Evolutionary conservation across 495 filamentous ascomycete species (phyloP).

Genomic region (Ramalina peruviana): DNA sequence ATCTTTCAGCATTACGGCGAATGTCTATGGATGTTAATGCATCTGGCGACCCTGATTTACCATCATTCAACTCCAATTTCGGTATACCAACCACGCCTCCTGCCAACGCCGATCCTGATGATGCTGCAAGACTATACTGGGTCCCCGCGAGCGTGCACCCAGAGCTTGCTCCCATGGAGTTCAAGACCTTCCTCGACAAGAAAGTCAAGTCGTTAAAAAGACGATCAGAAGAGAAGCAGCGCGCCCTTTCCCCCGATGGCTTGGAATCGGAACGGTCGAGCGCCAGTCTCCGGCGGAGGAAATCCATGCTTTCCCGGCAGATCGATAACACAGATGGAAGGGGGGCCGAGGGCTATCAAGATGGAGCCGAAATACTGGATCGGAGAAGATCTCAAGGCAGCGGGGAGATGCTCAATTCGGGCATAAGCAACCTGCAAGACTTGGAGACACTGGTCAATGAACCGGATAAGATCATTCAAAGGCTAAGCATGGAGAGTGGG

Average conservation of each 20-base stretch:
- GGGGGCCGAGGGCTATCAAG: constrained; percentile 53
- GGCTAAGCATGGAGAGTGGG: constrained; percentile 43
- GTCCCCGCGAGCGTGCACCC: constrained; percentile 90
- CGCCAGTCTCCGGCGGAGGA: constrained; percentile 64
- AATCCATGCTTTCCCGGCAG: constrained; percentile 89
- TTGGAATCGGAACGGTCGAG: constrained; percentile 45
- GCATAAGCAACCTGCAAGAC: constrained; percentile 48
- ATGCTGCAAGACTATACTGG: constrained; percentile 83
- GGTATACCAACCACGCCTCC: constrained; percentile 60
- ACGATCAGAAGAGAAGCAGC: constrained; percentile 52
- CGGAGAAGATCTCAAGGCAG: constrained; percentile 52
- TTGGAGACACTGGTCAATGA: constrained; percentile 73
- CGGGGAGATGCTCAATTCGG: constrained; percentile 38
- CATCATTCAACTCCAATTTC: constrained; percentile 55
- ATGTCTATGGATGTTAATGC: constrained; percentile 98
- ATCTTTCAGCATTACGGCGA: constrained; percentile 82
- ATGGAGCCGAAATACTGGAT: constrained; percentile 78
- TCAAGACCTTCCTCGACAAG: constrained; percentile 91
- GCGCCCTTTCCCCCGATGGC: constrained; percentile 49
- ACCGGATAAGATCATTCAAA: constrained; percentile 50
- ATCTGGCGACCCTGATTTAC: constrained; percentile 82
- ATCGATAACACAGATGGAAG: constrained; percentile 58
- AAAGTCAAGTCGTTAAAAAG: constrained; percentile 79
- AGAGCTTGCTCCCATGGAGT: constrained; percentile 89
- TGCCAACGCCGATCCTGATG: constrained; percentile 65